Percentiles rank a stretch among this genome's conserved stretches.
phyloP scores from a whole-genome alignment of 176 grass and related monocot species.

The Aegilops sharonensis region DNA sequence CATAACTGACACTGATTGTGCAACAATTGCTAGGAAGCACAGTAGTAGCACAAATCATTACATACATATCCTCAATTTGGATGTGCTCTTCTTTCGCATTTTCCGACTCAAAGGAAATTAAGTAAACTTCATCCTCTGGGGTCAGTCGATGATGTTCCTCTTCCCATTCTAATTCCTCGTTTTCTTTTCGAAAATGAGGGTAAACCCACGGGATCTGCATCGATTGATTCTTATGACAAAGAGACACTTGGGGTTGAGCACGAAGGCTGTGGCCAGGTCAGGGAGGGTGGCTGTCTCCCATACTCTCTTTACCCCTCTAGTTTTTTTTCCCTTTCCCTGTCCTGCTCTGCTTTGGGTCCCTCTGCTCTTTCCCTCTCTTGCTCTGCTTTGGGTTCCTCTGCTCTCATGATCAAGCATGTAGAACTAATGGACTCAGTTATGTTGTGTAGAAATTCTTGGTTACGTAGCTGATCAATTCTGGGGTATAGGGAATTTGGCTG shows the following conservation, averaged over 20 bases:
- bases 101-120: not conserved
- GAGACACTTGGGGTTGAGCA: too few relatives aligned
- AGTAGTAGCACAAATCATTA: too few relatives aligned
- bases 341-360: not conserved
- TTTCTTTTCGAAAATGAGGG: too few relatives aligned
- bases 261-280: conserved; percentile 12
- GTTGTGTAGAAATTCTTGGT: too few relatives aligned
- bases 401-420: not conserved
- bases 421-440: not conserved
- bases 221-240: too few relatives aligned
- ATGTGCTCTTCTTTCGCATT: not conserved
- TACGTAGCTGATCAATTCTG: too few relatives aligned
- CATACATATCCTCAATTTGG: too few relatives aligned
- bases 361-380: not conserved
- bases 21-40: too few relatives aligned
- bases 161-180: too few relatives aligned
- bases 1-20: too few relatives aligned
- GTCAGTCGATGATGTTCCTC: not conserved
- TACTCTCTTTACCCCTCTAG: conserved; percentile 7
- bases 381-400: not conserved
- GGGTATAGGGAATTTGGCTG: too few relatives aligned
- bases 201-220: too few relatives aligned
- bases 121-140: not conserved
- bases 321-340: not conserved
- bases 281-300: conserved; percentile 33